These are phyloP conservation scores for Microdochium nivale DNA, from an alignment of 2,329 filamentous ascomycete genomes.

Conservation along the genomic window DNA sequence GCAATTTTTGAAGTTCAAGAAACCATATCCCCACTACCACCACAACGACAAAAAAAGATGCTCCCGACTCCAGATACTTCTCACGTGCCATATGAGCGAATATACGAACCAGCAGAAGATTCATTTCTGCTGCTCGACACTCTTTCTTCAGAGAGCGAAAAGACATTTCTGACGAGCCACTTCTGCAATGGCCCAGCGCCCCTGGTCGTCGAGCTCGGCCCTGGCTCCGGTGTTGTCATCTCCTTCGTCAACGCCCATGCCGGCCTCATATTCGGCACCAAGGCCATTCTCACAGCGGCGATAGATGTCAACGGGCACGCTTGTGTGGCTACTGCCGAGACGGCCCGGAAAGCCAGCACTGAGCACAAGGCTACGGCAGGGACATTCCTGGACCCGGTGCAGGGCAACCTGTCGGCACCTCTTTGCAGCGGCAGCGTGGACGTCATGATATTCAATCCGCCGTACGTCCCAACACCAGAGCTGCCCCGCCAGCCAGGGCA, in stretches of 20 bases:
- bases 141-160: conserved; percentile 64
- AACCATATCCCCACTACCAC: not conserved
- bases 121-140: conserved; percentile 92
- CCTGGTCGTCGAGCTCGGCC: conserved; percentile 76
- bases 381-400: conserved; percentile 56
- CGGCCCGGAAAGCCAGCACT: conserved; percentile 42
- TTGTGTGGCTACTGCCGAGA: conserved; percentile 65
- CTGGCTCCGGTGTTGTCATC: conserved; percentile 89
- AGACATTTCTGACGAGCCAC: conserved; percentile 54
- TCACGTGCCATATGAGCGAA: conserved; percentile 77
- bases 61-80: conserved; percentile 89
- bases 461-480: conserved; percentile 80
- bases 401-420: conserved; percentile 60
- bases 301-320: conserved; percentile 83
- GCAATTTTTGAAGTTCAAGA: not conserved
- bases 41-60: conserved; percentile 40
- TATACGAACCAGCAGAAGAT: conserved; percentile 95
- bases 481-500: conserved; percentile 47
- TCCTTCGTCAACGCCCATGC: conserved; percentile 79
- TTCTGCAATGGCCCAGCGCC: conserved; percentile 43
- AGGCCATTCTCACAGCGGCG: conserved; percentile 61
- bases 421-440: conserved; percentile 58
- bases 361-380: conserved; percentile 27
- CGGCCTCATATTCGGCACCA: conserved; percentile 60
- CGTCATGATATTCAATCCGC: conserved; percentile 90